These are phyloP conservation scores for Suillus variegatus DNA, from an alignment of 768 basidiomycete genomes.

Conservation along the genomic window DNA sequence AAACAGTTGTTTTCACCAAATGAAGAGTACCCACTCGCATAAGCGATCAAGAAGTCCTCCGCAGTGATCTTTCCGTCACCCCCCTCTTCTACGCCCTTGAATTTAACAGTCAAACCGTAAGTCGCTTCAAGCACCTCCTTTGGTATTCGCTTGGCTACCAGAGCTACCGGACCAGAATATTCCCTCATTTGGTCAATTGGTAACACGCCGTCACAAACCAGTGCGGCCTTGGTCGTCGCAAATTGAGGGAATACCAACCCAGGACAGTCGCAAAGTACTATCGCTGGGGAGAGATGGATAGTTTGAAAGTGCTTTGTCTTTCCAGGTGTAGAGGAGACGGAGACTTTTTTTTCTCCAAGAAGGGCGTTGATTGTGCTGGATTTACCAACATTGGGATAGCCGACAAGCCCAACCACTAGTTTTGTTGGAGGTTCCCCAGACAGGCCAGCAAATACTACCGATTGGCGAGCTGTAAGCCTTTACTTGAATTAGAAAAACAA, in stretches of 20 bases:
- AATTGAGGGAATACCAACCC: conserved; percentile 99
- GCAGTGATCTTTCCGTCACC: conserved; percentile 75
- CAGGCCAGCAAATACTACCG: conserved; percentile 58
- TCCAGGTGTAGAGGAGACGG: conserved; percentile 96
- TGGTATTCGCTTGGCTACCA: conserved; percentile 80
- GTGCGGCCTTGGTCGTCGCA: conserved; percentile 92
- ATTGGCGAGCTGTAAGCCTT: conserved; percentile 11
- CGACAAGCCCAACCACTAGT: conserved; percentile 87
- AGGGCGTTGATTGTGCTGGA: conserved; percentile 97
- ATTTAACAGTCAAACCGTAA: conserved; percentile 82
- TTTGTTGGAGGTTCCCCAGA: conserved; percentile 60
- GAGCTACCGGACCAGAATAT: conserved; percentile 78
- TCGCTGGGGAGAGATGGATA: conserved; percentile 84
- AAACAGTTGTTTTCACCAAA: conserved; percentile 12
- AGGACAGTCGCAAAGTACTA: conserved; percentile 95
- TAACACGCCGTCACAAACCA: conserved; percentile 95
- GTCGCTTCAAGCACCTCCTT: conserved; percentile 83
- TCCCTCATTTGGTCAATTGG: conserved; percentile 98
- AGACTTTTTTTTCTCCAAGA: conserved; percentile 95
- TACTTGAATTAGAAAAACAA: neutral
- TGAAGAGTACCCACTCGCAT: conserved; percentile 75
- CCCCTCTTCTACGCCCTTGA: conserved; percentile 71
- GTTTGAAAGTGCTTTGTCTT: conserved; percentile 99
- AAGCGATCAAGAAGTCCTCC: conserved; percentile 81
- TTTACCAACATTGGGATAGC: conserved; percentile 98